These are phyloP conservation scores for Gloeophyllum trabeum DNA, from an alignment of 768 basidiomycete genomes.

Conservation along the genomic window DNA sequence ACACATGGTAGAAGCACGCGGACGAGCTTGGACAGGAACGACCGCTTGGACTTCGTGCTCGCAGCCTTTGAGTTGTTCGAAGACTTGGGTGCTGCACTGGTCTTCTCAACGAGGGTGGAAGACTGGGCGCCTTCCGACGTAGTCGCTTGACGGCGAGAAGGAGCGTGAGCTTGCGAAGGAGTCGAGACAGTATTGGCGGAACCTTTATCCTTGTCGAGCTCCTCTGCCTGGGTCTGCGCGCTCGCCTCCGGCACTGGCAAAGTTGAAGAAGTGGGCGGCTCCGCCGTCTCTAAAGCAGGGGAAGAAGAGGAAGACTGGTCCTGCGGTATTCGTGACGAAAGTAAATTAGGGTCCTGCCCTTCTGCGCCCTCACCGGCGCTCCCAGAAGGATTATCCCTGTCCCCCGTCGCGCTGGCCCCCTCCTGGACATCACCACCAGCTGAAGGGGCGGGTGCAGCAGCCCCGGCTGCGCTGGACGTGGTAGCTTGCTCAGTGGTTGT, in stretches of 20 bases:
- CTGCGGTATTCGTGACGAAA: no score
- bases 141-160: conserved; percentile 16
- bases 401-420: background rate
- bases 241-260: background rate
- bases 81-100: conserved; percentile 8
- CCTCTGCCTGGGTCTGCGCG: conserved; percentile 2
- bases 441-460: background rate
- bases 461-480: background rate
- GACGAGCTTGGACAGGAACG: conserved; percentile 49
- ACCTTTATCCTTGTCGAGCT: conserved; percentile 28
- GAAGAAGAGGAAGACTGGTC: background rate
- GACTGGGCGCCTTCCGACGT: conserved; percentile 23
- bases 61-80: conserved; percentile 14
- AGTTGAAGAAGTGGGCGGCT: background rate
- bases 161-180: conserved; percentile 27
- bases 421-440: background rate
- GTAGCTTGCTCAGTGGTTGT: background rate
- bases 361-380: background rate
- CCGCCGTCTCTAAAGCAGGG: background rate
- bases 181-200: conserved; percentile 31
- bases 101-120: conserved; percentile 15
- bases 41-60: conserved; percentile 28
- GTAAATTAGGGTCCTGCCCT: background rate
- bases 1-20: conserved; percentile 58
- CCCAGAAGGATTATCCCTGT: background rate